Evolutionary conservation across 495 filamentous ascomycete genomes (phyloP).

Genomic region (Chlorociboria aeruginascens): DNA sequence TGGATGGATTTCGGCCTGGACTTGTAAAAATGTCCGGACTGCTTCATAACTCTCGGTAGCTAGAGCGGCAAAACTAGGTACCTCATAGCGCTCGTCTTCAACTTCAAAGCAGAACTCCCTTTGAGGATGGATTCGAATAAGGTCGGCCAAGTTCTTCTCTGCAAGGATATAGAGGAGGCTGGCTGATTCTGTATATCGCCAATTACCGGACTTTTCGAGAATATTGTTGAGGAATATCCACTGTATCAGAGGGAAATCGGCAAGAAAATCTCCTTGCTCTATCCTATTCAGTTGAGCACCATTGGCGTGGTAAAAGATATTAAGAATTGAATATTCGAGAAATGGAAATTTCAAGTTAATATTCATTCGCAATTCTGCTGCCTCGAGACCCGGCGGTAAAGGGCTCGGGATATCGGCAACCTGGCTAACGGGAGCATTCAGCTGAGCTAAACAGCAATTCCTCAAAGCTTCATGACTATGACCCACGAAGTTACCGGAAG

Average conservation of each 20-base stretch:
- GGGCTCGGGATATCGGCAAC: constrained; percentile 17
- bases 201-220: constrained; percentile 19
- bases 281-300: constrained; percentile 25
- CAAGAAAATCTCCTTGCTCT: constrained; percentile 28
- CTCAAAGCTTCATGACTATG: constrained; percentile 25
- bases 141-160: constrained; percentile 25
- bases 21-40: constrained; percentile 10
- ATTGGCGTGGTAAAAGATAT: constrained; percentile 33
- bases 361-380: constrained; percentile 12
- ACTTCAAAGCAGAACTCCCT: constrained; percentile 19
- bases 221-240: constrained; percentile 32
- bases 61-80: constrained; percentile 33
- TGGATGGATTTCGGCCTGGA: constrained; percentile 7
- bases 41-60: constrained; percentile 21
- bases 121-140: constrained; percentile 23
- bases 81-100: constrained; percentile 25
- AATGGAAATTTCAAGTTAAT: constrained; percentile 26
- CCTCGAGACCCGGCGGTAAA: constrained; percentile 15
- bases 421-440: constrained; percentile 12
- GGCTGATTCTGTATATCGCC: constrained; percentile 22
- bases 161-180: constrained; percentile 37
- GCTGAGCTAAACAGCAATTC: constrained; percentile 23
- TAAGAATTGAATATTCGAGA: constrained; percentile 30
- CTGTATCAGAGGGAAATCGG: constrained; percentile 17
- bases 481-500: constrained; percentile 17